phyloP scores from a whole-genome alignment of 2,329 filamentous ascomycete genomes.

The Aureobasidium musti region DNA sequence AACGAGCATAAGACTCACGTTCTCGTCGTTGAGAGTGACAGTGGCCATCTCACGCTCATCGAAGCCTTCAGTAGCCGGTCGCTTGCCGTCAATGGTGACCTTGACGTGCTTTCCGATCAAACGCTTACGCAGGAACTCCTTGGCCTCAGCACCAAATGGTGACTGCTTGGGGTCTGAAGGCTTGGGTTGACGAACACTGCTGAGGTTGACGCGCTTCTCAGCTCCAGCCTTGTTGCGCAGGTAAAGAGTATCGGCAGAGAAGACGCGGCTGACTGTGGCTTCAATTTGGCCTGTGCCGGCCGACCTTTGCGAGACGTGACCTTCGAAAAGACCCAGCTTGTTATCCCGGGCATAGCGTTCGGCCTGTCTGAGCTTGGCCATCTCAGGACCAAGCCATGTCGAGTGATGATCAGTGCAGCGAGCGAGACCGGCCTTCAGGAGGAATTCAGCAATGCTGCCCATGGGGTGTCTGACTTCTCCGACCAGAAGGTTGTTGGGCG shows the following conservation, averaged over 20 bases:
- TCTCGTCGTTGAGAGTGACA: slow-evolving; percentile 78
- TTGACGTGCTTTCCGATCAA: slow-evolving; percentile 95
- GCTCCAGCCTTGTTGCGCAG: slow-evolving; percentile 79
- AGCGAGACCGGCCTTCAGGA: slow-evolving; percentile 85
- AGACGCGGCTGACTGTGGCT: slow-evolving; percentile 78
- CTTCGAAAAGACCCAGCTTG: slow-evolving; percentile 77
- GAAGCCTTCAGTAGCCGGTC: slow-evolving; percentile 84
- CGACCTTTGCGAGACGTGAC: slow-evolving; percentile 69
- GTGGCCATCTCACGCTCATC: slow-evolving; percentile 95
- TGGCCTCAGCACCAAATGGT: slow-evolving; percentile 88
- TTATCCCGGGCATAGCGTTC: slow-evolving; percentile 81
- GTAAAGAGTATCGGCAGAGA: slow-evolving; percentile 86
- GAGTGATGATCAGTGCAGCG: slow-evolving; percentile 96
- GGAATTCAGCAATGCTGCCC: slow-evolving; percentile 88
- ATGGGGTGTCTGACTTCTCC: slow-evolving; percentile 79
- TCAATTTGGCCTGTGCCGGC: slow-evolving; percentile 66
- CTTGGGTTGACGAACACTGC: slow-evolving; percentile 92
- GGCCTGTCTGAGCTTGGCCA: slow-evolving; percentile 80
- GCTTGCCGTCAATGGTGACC: slow-evolving; percentile 84
- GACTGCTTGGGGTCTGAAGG: slow-evolving; percentile 81
- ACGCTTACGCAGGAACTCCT: slow-evolving; percentile 92
- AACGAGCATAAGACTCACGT: slow-evolving; percentile 80
- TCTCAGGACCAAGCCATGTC: slow-evolving; percentile 82
- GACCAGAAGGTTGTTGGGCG: slow-evolving; percentile 88
- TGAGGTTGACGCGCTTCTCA: slow-evolving; percentile 89